These are phyloP conservation scores for Striga hermonthica DNA, from an alignment of 305 asterid genomes.

Conservation along the genomic window DNA sequence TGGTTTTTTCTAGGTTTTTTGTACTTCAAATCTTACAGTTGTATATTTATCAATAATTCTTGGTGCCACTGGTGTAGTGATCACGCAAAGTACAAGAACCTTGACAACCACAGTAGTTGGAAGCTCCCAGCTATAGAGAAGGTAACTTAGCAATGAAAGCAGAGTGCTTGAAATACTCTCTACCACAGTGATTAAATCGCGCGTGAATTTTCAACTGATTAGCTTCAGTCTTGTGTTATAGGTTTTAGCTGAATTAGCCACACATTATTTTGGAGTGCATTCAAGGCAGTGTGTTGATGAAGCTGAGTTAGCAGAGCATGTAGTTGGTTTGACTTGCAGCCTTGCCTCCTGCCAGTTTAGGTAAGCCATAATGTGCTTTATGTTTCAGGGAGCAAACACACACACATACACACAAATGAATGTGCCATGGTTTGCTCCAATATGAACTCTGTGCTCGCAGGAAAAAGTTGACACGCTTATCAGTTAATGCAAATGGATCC, in stretches of 20 bases:
- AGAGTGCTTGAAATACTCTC: conserved; percentile 22
- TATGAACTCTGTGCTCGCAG: conserved; percentile 39
- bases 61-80: conserved; percentile 58
- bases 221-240: conserved; percentile 32
- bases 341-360: conserved; percentile 91
- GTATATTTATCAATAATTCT: conserved; percentile 20
- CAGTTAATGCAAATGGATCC: conserved; percentile 89
- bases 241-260: conserved; percentile 67
- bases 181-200: conserved; percentile 19
- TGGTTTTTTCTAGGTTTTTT: conserved; percentile 13
- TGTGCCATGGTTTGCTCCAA: not conserved
- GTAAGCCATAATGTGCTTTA: conserved; percentile 36
- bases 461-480: conserved; percentile 68
- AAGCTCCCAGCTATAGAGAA: conserved; percentile 83
- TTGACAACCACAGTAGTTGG: conserved; percentile 56
- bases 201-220: conserved; percentile 28
- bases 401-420: too few species aligned
- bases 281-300: conserved; percentile 86
- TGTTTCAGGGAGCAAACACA: not conserved
- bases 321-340: conserved; percentile 81
- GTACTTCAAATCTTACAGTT: conserved; percentile 19
- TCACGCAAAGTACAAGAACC: conserved; percentile 77
- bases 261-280: conserved; percentile 67
- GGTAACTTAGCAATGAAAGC: conserved; percentile 47
- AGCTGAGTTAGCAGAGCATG: conserved; percentile 94